phyloP scores from a whole-genome alignment of 2,329 filamentous ascomycete species.

The Ramularia endophylla region DNA sequence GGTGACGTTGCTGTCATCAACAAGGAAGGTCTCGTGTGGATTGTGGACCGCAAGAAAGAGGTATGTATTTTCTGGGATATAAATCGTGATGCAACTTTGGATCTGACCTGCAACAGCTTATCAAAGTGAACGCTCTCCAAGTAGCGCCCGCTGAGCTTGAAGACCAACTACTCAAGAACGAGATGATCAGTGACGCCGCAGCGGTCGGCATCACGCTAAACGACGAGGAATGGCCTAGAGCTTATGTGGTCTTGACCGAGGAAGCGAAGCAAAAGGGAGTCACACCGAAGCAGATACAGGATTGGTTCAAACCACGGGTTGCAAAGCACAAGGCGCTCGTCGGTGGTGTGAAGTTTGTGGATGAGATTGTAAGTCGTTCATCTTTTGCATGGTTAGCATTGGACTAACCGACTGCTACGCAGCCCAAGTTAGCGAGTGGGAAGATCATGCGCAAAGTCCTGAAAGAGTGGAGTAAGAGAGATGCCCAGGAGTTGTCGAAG shows the following conservation, averaged over 20 bases:
- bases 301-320: conserved; percentile 33
- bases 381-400: too few relatives aligned
- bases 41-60: conserved; percentile 33
- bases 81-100: too few relatives aligned
- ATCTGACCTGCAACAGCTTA: conserved; percentile 27
- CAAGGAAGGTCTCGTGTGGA: conserved; percentile 30
- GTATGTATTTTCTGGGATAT: too few relatives aligned
- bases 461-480: conserved; percentile 52
- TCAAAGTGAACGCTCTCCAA: conserved; percentile 38
- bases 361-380: conserved; percentile 38
- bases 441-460: conserved; percentile 54
- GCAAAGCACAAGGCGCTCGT: conserved; percentile 38
- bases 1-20: conserved; percentile 31
- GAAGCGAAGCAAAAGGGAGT: conserved; percentile 35
- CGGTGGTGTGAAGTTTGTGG: conserved; percentile 45
- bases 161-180: conserved; percentile 44
- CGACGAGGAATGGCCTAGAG: conserved; percentile 48
- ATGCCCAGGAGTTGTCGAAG: conserved; percentile 36
- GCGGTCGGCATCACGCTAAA: conserved; percentile 49
- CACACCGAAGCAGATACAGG: conserved; percentile 31
- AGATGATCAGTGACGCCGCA: conserved; percentile 50
- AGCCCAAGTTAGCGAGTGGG: conserved; percentile 50
- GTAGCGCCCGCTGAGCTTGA: conserved; percentile 28
- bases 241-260: conserved; percentile 49
- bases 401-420: too few relatives aligned